Conservation (phyloP, 1,139 yeast genomes). For the Suhomyces terraborum region DNA sequence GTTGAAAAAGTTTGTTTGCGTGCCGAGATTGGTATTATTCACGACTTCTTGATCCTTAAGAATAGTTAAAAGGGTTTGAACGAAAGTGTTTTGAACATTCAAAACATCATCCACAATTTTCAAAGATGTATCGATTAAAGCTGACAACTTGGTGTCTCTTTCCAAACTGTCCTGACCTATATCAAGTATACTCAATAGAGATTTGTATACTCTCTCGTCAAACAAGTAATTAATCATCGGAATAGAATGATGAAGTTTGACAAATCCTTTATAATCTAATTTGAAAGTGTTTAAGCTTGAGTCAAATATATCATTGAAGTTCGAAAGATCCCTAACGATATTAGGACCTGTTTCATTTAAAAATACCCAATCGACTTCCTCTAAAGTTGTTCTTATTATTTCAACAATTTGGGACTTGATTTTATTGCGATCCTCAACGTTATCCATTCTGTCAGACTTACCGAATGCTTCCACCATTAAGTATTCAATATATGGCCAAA, state of each 20-base stretch:
- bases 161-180: constrained; percentile 57
- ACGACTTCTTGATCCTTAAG: constrained; percentile 24
- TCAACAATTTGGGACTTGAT: constrained; percentile 58
- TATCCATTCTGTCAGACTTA: constrained; percentile 33
- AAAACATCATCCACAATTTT: constrained; percentile 51
- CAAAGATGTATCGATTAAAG: constrained; percentile 34
- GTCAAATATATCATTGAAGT: constrained; percentile 51
- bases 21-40: constrained; percentile 3
- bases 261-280: constrained; percentile 38
- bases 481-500: constrained; percentile 82
- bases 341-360: constrained; percentile 44
- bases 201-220: constrained; percentile 55
- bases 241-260: constrained; percentile 68
- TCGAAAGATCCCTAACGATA: constrained; percentile 19
- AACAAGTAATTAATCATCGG: constrained; percentile 63
- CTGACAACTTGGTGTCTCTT: constrained; percentile 30
- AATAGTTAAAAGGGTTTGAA: constrained; percentile 29
- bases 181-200: constrained; percentile 55
- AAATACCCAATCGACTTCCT: constrained; percentile 65
- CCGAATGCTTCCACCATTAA: constrained; percentile 66
- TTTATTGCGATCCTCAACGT: constrained; percentile 42
- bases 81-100: constrained; percentile 51
- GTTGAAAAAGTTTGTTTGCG: constrained; percentile 9
- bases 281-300: constrained; percentile 22
- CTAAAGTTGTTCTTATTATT: constrained; percentile 55